Evolutionary conservation across 73 alveolate genomes (phyloP).

Genomic region (Paramecium biaurelia): DNA sequence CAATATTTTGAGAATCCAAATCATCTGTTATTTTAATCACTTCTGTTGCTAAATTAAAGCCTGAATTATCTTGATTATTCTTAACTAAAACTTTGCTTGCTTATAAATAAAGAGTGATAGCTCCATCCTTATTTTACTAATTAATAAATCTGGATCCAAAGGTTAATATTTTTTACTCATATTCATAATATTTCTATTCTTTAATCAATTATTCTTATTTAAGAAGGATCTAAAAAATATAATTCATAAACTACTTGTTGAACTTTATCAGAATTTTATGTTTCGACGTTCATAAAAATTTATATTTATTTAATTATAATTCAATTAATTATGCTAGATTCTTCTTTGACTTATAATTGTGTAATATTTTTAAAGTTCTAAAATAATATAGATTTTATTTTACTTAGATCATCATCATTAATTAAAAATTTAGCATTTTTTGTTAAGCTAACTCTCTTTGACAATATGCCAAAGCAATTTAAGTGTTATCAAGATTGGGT

Average conservation of each 20-base stretch:
- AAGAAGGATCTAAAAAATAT: not conserved
- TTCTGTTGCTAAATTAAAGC: conserved; percentile 32
- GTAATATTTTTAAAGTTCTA: not conserved
- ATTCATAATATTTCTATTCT: conserved; percentile 37
- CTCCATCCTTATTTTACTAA: not conserved
- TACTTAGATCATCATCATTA: conserved; percentile 29
- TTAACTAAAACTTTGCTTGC: conserved; percentile 24
- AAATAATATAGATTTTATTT: not conserved
- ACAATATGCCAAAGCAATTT: not conserved
- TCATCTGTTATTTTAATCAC: not conserved
- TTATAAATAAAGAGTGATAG: not conserved
- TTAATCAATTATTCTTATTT: not conserved
- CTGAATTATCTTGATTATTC: not conserved
- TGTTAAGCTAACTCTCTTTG: conserved; percentile 34
- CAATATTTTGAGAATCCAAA: not conserved
- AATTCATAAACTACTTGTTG: not conserved
- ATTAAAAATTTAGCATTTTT: not conserved
- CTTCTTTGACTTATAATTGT: not conserved
- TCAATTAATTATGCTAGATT: not conserved
- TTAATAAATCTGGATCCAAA: conserved; percentile 48
- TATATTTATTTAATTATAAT: not conserved
- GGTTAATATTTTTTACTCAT: conserved; percentile 22
- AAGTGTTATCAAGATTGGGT: not conserved
- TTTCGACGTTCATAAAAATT: not conserved
- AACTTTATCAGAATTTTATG: not conserved